Conservation (phyloP, 768 basidiomycete species). For the Trichaptum fuscoviolaceum region DNA sequence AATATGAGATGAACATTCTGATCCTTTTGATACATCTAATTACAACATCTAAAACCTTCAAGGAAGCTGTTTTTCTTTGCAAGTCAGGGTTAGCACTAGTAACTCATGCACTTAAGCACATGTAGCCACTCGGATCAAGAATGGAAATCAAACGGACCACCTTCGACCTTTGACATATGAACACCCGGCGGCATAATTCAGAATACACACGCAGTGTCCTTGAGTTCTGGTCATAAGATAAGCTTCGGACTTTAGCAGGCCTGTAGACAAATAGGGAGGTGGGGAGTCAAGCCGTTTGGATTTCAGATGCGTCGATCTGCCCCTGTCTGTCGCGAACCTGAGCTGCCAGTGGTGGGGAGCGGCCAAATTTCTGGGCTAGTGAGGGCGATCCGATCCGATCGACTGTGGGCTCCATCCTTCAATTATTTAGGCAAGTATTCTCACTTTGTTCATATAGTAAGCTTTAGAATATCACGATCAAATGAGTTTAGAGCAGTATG, state of each 20-base stretch:
- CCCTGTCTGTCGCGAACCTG: background rate
- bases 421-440: background rate
- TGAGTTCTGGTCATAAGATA: too few relatives aligned
- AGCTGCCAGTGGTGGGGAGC: too few relatives aligned
- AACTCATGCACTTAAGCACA: background rate
- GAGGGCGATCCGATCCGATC: background rate
- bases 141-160: background rate
- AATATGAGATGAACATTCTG: background rate
- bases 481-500: background rate
- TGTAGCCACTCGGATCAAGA: background rate
- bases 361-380: background rate
- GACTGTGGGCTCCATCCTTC: background rate
- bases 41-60: background rate
- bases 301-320: background rate
- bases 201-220: too few relatives aligned
- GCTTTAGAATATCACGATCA: background rate
- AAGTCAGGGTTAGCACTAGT: background rate
- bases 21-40: background rate
- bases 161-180: background rate
- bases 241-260: too few relatives aligned
- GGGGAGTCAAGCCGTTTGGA: background rate
- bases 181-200: background rate
- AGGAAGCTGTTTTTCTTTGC: background rate
- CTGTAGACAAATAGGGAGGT: background rate
- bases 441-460: background rate